A percentile compares a stretch with the other conserved stretches of the same genome.
These are phyloP conservation scores for Debaryomycetaceae sp. DNA, from an alignment of 1,139 yeast genomes.

Conservation along the genomic window DNA sequence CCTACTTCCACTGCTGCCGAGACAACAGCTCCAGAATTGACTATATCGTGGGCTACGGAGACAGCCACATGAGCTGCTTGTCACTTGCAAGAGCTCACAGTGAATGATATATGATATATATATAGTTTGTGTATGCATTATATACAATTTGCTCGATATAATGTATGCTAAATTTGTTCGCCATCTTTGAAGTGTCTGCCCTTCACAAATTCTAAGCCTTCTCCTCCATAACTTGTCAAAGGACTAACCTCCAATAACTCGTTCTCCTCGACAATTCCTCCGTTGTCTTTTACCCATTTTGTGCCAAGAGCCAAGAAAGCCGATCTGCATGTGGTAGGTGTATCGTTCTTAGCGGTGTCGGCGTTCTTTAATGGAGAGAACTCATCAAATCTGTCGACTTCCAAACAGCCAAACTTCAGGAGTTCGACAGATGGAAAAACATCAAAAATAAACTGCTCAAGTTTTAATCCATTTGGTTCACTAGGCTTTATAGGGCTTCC, in stretches of 20 bases:
- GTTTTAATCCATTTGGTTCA: slow-evolving; percentile 83
- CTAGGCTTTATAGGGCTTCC: slow-evolving; percentile 58
- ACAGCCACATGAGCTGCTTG: slow-evolving; percentile 1
- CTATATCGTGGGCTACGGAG: slow-evolving; percentile 3
- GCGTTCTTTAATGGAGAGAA: slow-evolving; percentile 95
- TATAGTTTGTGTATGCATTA: not conserved
- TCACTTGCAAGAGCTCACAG: not conserved
- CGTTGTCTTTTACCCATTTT: slow-evolving; percentile 69
- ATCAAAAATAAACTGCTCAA: slow-evolving; percentile 96
- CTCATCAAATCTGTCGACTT: slow-evolving; percentile 80
- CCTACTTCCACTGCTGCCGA: not conserved
- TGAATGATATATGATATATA: not conserved
- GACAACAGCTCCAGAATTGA: not conserved
- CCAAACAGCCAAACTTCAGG: slow-evolving; percentile 83
- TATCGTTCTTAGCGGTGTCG: slow-evolving; percentile 74
- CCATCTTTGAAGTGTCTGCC: slow-evolving; percentile 50
- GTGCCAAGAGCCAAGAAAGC: slow-evolving; percentile 69
- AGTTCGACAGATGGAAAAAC: slow-evolving; percentile 80
- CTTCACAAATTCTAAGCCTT: slow-evolving; percentile 61
- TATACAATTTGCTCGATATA: not conserved
- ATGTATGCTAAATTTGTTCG: slow-evolving; percentile 13
- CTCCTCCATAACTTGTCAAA: slow-evolving; percentile 77
- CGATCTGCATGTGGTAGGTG: slow-evolving; percentile 75
- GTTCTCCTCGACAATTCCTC: slow-evolving; percentile 55
- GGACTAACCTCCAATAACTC: slow-evolving; percentile 76